phyloP scores from a whole-genome alignment of 805 yeast genomes.

The Ogataea populi-albae region DNA sequence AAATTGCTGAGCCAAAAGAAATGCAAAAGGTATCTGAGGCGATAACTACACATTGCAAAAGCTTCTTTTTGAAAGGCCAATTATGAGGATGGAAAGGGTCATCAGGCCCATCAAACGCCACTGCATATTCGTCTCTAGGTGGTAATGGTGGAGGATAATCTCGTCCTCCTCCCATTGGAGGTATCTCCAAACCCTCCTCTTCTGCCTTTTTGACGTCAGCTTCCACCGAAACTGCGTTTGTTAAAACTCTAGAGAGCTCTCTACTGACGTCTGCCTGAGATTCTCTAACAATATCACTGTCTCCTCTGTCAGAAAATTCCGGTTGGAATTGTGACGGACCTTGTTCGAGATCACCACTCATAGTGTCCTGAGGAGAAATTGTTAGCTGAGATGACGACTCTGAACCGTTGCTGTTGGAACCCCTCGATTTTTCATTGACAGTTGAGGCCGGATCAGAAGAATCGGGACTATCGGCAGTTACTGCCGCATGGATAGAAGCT shows the following conservation, averaged over 20 bases:
- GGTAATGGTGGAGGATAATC: conserved; percentile 62
- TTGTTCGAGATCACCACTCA: conserved; percentile 5
- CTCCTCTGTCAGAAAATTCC: not conserved
- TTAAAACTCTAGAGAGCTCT: conserved; percentile 40
- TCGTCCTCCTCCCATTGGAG: conserved; percentile 67
- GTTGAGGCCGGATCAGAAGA: too few relatives aligned
- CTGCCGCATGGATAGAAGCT: not conserved
- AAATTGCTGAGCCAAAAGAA: conserved; percentile 82
- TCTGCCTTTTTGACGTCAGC: conserved; percentile 31
- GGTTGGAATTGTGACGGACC: conserved; percentile 12
- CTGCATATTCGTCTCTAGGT: conserved; percentile 54
- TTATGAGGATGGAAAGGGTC: conserved; percentile 83
- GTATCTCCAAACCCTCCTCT: conserved; percentile 38
- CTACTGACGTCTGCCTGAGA: conserved; percentile 19
- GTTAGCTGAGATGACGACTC: conserved; percentile 2
- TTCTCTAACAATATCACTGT: conserved; percentile 9
- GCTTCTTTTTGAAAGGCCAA: conserved; percentile 56
- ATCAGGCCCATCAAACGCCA: conserved; percentile 70
- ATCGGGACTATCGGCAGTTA: too few relatives aligned
- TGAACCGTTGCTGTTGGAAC: not conserved
- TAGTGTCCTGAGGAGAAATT: conserved; percentile 9
- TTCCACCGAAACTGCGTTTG: conserved; percentile 34
- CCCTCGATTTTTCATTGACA: too few relatives aligned
- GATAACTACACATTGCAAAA: conserved; percentile 40
- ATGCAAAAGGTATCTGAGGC: conserved; percentile 50